These are phyloP conservation scores for Ceratocystis eucalypticola DNA, from an alignment of 2,329 filamentous ascomycete species.

Conservation along the genomic window DNA sequence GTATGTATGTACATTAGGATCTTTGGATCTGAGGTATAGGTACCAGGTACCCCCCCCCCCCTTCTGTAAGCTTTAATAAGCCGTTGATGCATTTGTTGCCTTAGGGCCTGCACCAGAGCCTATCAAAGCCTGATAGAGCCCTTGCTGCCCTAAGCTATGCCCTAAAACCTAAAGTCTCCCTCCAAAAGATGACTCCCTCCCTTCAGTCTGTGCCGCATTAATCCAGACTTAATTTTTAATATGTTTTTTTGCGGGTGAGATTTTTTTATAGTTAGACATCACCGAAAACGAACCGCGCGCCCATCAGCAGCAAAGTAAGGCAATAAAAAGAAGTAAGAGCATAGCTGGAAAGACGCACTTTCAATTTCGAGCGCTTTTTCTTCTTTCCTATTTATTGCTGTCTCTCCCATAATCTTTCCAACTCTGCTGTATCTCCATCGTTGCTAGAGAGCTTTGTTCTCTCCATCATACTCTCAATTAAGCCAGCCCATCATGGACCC, in stretches of 20 bases:
- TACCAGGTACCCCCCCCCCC: not conserved
- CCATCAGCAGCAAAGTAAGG: not conserved
- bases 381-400: not conserved
- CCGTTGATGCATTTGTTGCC: not conserved
- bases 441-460: not conserved
- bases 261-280: not conserved
- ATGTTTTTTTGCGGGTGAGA: not conserved
- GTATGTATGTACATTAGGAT: too few relatives aligned
- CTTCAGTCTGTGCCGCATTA: too few relatives aligned
- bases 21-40: not conserved
- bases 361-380: not conserved
- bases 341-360: not conserved
- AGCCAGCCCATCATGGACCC: constrained; percentile 51
- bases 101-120: not conserved
- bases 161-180: too few relatives aligned
- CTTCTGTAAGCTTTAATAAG: not conserved
- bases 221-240: not conserved
- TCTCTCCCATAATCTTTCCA: not conserved
- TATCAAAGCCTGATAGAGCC: not conserved
- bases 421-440: constrained; percentile 4
- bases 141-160: not conserved
- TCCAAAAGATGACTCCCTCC: too few relatives aligned
- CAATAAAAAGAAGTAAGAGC: not conserved
- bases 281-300: not conserved
- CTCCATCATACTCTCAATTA: constrained; percentile 20